Percentiles rank a stretch among this genome's conserved stretches.
Conservation (phyloP, 2,329 filamentous ascomycete genomes). For the Fusarium napiforme region DNA sequence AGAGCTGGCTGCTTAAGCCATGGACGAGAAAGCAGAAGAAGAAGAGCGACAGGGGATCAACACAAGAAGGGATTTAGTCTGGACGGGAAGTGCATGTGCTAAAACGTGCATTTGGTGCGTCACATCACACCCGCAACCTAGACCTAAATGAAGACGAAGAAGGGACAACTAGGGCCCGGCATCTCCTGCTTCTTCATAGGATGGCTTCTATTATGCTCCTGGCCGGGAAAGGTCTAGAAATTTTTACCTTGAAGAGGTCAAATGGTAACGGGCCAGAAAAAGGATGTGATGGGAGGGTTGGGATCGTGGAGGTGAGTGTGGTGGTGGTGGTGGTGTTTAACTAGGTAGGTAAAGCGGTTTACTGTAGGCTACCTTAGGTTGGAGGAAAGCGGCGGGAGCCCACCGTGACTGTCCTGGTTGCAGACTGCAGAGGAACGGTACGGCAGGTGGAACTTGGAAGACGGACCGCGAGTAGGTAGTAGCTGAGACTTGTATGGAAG, state of each 20-base stretch:
- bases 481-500: conserved; percentile 4
- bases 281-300: conserved; percentile 36
- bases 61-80: conserved; percentile 19
- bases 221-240: conserved; percentile 27
- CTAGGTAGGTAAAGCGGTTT: conserved; percentile 19
- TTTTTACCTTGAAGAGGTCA: conserved; percentile 19
- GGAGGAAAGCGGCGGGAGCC: conserved; percentile 23
- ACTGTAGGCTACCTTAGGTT: background rate
- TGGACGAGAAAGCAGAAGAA: conserved; percentile 20
- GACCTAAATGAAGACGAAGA: conserved; percentile 32
- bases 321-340: conserved; percentile 36
- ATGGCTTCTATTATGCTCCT: conserved; percentile 18
- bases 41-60: conserved; percentile 35
- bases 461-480: background rate
- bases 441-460: conserved; percentile 16
- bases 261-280: conserved; percentile 30
- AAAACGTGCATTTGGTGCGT: conserved; percentile 34
- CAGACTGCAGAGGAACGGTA: conserved; percentile 25
- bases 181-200: conserved; percentile 24
- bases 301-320: conserved; percentile 11
- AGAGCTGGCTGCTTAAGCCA: conserved; percentile 20
- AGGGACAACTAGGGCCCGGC: conserved; percentile 18
- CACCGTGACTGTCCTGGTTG: conserved; percentile 21
- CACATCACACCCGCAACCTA: conserved; percentile 33
- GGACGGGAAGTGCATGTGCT: conserved; percentile 33